Evolutionary conservation across 1,139 yeast genomes (phyloP), one percentile per base, ranked within the genome.

Genomic region (Zygosaccharomyces sapae): DNA sequence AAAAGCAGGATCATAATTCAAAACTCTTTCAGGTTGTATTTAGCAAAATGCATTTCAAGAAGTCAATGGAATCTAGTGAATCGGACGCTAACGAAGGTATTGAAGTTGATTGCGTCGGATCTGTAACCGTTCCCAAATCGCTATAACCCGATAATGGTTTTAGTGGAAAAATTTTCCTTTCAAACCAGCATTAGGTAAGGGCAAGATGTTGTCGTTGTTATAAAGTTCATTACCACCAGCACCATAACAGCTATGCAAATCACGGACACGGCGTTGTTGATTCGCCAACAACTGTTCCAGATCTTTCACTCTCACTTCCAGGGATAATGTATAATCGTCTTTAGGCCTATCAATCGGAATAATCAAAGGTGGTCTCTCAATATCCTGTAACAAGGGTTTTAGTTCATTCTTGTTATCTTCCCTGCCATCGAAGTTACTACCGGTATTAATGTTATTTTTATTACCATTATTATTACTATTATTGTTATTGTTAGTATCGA

Each of bases 321-420:
- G 56, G 56, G 76, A 70, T 12, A 68, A 45, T 0, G 82, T 77
- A 53, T 79, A 79, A 30, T 77, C 81, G 52, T 77, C 79, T 55
- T 74, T 37, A 10, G 24, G 31, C 18, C 18, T 37, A 27, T 27
- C 30, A 9, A 9, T 27, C 9, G 30, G 9, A 27, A 27, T 1
- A 8, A 27, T 27, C 9, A 8, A 27, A 9, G 30, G 30, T 4
- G 10, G 30, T 44, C 30, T 27, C 10, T 12, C 30, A 9, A 27
- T 27, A 9, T 27, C 30, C 8, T 27, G 3, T 9, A 27, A 2
- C 30, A 27, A 27, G n/a, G 30, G 30, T 27, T 8, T 27, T 4
- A 27, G 10, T n/a, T n/a, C n/a, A n/a, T n/a, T n/a, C n/a, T n/a
- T n/a, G n/a, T n/a, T n/a, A n/a, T n/a, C n/a, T n/a, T n/a, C n/a